Evolutionary conservation across 1,284 basidiomycete genomes (phyloP), one percentile per base, ranked within the genome.

Genomic region (Rhodotorula sp.): DNA sequence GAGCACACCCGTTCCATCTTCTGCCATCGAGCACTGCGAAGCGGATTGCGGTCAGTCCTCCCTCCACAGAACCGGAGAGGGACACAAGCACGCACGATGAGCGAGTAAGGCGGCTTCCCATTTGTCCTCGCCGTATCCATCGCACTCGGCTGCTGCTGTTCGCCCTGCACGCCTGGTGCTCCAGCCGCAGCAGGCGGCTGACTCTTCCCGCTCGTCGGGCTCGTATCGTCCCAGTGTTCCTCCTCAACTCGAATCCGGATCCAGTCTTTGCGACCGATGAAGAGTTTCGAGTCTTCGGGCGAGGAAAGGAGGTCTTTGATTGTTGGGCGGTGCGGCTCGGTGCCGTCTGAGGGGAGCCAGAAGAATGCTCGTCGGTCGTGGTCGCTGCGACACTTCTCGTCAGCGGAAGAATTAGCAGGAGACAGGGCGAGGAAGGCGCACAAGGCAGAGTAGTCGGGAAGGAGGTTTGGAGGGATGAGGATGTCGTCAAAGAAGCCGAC

Each of bases 401-500:
- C n/a, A n/a, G n/a, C n/a, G n/a, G n/a, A n/a, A n/a, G n/a, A n/a
- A n/a, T n/a, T n/a, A n/a, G n/a, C n/a, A n/a, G n/a, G n/a, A n/a
- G n/a, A n/a, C n/a, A 15, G n/a, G 31, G 31, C 34, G 10, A 34
- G 24, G 3, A 52, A 5, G 34, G 81, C 88, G 68, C 77, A 91
- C 89, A 92, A 94, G 5, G 89, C 86, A 44, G 86, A 87, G 3
- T 90, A 89, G 75, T 87, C 85, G 7, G 91, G 82, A 85, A 94
- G 65, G 81, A 85, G 46, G 81, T 82, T 54, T 84, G 89, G 78
- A 0, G 81, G 81, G 58, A 98, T 86, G 78, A 92, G 91, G 50
- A 98, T 89, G 77, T 97, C 94, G 79, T 95, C 91, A 78, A 98
- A 99, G 82, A 99, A 98, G 22, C 89, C 90, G 48, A 96, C 81